Evolutionary conservation across 331 rosid species (phyloP), one percentile per base, ranked within the genome.

Genomic region (Rosa hybrid): DNA sequence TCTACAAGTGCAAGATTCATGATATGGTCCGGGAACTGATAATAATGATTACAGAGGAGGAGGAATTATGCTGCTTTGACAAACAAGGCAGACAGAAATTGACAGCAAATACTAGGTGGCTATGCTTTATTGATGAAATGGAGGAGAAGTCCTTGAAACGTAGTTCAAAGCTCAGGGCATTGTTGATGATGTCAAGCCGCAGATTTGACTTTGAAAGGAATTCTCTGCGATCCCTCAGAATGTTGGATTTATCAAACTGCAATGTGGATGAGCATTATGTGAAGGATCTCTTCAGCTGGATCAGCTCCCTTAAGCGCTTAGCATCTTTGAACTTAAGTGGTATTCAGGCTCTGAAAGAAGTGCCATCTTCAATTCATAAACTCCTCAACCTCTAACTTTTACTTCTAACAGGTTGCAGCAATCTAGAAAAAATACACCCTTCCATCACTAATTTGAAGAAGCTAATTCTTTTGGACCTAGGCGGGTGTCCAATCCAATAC

Each of bases 21-120:
- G 85, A 82, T 72, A 71, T 82, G 60, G 57, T 77, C 34, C 50
- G 74, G 39, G 77, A 76, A 12, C 8, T 81, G 72, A 57, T 81
- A 1, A 81, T 60, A 8, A 21, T 0, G 64, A 45, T 45, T 45
- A 11, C 49, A 0, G 68, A 54, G 45, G 83, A 80, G 16, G 83
- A 80, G 27, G 83, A 30, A 8, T 16, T 74, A 41, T 80, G 83
- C 16, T 16, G 49, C 49, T 45, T 45, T 3, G 49, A 45, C 12
- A 11, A 45, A 45, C 49, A 2, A 45, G 49, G 49, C 49, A 45
- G 49, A 45, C 49, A 50, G 10, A 30, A 18, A 13, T 20, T 41
- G 49, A 56, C 20, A 7, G 3, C 41, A 27, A 39, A 79, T 12
- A 30, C 68, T 12, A 54, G 70, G 10, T 73, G 49, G 49, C 8